A percentile compares a stretch with the other conserved stretches of the same genome.
phyloP scores from a whole-genome alignment of 441 rosid genomes.

The Syzygium syzygioides region DNA sequence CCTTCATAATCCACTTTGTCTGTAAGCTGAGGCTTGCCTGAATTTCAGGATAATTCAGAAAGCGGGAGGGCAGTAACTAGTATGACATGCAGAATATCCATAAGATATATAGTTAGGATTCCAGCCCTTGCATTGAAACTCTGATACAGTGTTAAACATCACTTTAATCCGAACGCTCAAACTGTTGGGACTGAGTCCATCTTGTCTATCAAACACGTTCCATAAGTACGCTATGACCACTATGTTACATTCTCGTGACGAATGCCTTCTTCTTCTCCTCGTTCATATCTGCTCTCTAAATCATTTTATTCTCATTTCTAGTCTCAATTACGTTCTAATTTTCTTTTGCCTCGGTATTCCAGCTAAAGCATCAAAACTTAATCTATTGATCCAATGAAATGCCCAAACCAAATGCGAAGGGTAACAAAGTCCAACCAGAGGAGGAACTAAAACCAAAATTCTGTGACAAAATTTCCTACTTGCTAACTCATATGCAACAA shows the following conservation, averaged over 20 bases:
- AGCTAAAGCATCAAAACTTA: background rate
- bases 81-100: background rate
- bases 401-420: background rate
- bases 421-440: background rate
- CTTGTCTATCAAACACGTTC: background rate
- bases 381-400: background rate
- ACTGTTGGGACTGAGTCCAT: background rate
- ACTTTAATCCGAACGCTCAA: background rate
- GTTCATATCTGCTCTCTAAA: background rate
- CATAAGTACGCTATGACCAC: background rate
- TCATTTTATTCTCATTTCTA: background rate
- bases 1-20: background rate
- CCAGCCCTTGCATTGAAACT: background rate
- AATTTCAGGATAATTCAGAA: background rate
- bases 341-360: background rate
- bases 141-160: background rate
- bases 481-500: background rate
- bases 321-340: background rate
- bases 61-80: background rate
- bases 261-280: background rate
- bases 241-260: background rate
- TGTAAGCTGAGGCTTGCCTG: background rate
- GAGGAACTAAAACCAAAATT: background rate
- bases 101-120: background rate
- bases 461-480: background rate